Evolutionary conservation across 2,329 filamentous ascomycete species (phyloP).

Genomic region (Fusarium scirpi): DNA sequence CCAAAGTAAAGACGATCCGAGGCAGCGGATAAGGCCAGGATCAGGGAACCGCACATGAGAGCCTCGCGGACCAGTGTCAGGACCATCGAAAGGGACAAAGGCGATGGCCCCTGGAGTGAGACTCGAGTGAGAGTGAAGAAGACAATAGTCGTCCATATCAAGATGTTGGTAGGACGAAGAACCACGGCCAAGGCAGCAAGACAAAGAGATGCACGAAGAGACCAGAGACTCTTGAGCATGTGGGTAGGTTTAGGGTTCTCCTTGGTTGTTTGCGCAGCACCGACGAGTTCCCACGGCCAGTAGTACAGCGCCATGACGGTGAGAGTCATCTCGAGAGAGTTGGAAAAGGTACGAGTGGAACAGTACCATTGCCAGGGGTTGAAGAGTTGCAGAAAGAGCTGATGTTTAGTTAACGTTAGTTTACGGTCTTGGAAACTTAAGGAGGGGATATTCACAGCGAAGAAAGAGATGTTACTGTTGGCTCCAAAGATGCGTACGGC

Average conservation of each 20-base stretch:
- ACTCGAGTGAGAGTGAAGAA: slow-evolving; percentile 58
- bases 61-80: slow-evolving; percentile 71
- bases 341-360: slow-evolving; percentile 92
- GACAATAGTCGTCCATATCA: slow-evolving; percentile 83
- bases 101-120: slow-evolving; percentile 53
- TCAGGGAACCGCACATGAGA: slow-evolving; percentile 69
- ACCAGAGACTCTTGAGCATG: slow-evolving; percentile 44
- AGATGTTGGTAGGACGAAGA: slow-evolving; percentile 86
- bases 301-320: slow-evolving; percentile 82
- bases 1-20: slow-evolving; percentile 86
- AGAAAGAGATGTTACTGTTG: slow-evolving; percentile 72
- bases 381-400: slow-evolving; percentile 55
- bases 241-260: slow-evolving; percentile 53
- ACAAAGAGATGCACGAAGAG: slow-evolving; percentile 70
- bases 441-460: slow-evolving; percentile 68
- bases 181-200: slow-evolving; percentile 86
- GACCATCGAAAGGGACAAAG: slow-evolving; percentile 58
- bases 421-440: neutral
- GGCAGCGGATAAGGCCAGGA: slow-evolving; percentile 72
- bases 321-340: slow-evolving; percentile 90
- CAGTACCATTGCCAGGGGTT: slow-evolving; percentile 94
- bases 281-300: slow-evolving; percentile 86
- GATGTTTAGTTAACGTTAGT: neutral
- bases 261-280: slow-evolving; percentile 55
- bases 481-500: slow-evolving; percentile 78